phyloP scores from a whole-genome alignment of 768 basidiomycete genomes.

The Russula sp. region DNA sequence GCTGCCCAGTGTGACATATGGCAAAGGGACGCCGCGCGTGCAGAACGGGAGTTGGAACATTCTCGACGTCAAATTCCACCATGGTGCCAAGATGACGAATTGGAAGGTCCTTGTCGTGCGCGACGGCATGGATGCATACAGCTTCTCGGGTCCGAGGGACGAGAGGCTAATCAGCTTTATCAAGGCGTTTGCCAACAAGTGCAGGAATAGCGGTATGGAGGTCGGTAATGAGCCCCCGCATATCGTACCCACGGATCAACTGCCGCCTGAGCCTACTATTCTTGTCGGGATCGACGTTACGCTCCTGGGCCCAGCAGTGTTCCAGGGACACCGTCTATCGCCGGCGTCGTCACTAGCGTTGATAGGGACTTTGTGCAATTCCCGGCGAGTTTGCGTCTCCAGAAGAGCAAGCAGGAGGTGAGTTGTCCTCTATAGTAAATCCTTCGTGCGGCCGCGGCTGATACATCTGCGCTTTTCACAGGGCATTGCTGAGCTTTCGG shows the following conservation, averaged over 20 bases:
- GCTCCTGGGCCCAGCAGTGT: conserved; percentile 63
- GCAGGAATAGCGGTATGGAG: conserved; percentile 56
- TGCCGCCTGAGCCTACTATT: conserved; percentile 60
- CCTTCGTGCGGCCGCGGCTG: neutral
- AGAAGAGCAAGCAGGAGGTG: conserved; percentile 51
- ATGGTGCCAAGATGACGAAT: conserved; percentile 46
- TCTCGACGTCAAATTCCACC: conserved; percentile 63
- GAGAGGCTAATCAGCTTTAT: conserved; percentile 45
- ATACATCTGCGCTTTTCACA: conserved; percentile 36
- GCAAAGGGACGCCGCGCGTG: conserved; percentile 43
- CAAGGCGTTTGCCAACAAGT: conserved; percentile 53
- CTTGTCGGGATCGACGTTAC: conserved; percentile 84
- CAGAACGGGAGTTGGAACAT: conserved; percentile 76
- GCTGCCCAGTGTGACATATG: conserved; percentile 57
- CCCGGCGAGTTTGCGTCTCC: conserved; percentile 69
- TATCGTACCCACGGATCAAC: conserved; percentile 38
- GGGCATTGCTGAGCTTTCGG: conserved; percentile 66
- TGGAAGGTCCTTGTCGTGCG: conserved; percentile 70
- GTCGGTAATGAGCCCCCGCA: conserved; percentile 42
- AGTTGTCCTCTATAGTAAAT: neutral
- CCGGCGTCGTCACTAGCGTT: conserved; percentile 75
- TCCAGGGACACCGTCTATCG: conserved; percentile 76
- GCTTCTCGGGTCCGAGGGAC: conserved; percentile 46
- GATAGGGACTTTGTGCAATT: conserved; percentile 71
- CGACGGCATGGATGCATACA: conserved; percentile 42